A percentile compares a stretch with the other conserved stretches of the same genome.
Conservation (phyloP, 73 alveolate genomes). For the Paramecium octaurelia region DNA sequence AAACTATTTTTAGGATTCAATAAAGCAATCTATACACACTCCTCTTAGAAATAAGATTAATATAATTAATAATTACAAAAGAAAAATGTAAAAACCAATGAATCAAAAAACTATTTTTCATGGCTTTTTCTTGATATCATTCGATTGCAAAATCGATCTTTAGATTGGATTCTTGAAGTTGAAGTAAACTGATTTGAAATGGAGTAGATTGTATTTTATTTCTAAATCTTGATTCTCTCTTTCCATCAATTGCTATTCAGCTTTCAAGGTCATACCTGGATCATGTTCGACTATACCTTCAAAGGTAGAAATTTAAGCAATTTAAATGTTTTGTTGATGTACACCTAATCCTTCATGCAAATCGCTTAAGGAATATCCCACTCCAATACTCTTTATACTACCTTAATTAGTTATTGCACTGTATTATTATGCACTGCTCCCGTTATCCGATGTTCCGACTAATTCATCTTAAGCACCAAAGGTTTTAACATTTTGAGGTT, state of each 20-base stretch:
- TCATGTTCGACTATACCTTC: neutral
- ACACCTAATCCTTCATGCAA: neutral
- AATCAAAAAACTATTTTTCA: neutral
- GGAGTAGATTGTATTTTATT: neutral
- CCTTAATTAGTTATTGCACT: neutral
- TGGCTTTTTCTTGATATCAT: neutral
- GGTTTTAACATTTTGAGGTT: neutral
- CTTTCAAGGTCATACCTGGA: neutral
- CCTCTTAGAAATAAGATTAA: neutral
- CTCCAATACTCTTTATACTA: neutral
- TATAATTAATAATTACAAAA: neutral
- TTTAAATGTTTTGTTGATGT: neutral
- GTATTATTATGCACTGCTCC: neutral
- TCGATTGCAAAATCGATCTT: neutral
- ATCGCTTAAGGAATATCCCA: neutral
- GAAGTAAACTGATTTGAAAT: constrained; percentile 15
- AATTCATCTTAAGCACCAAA: neutral
- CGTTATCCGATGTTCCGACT: neutral
- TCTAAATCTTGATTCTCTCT: constrained; percentile 13
- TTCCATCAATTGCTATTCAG: neutral
- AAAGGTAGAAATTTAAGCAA: neutral
- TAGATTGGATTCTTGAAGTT: neutral
- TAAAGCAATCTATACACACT: neutral
- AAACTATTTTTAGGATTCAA: neutral
- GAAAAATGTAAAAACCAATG: neutral